Conservation (phyloP, 148 eudicot genomes). For the Spergularia marina region DNA sequence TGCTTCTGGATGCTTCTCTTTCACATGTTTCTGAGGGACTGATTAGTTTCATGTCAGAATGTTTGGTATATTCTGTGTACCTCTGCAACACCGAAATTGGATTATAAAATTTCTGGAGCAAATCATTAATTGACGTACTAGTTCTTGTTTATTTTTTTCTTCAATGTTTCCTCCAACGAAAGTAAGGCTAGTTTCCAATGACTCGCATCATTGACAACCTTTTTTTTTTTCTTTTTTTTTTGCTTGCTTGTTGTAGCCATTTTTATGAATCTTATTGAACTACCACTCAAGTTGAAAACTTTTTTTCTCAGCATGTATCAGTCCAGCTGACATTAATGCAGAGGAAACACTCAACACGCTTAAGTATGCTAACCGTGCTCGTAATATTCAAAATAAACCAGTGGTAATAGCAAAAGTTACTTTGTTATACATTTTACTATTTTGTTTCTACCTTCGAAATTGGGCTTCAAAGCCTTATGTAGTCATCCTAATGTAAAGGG, state of each 20-base stretch:
- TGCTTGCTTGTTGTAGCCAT: slow-evolving; percentile 1
- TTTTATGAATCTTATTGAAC: background rate
- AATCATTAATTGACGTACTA: background rate
- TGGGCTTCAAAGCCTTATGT: background rate
- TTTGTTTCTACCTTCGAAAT: background rate
- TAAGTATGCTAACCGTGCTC: slow-evolving; percentile 98
- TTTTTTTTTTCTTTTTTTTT: background rate
- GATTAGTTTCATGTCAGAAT: background rate
- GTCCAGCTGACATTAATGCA: slow-evolving; percentile 98
- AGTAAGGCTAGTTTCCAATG: background rate
- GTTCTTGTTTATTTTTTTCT: background rate
- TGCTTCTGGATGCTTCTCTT: slow-evolving; percentile 1
- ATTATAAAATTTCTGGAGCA: background rate
- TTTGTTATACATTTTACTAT: slow-evolving; percentile 9
- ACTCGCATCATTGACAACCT: background rate
- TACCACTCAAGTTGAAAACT: slow-evolving; percentile 9
- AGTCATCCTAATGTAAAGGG: slow-evolving; percentile 5
- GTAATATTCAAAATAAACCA: slow-evolving; percentile 95
- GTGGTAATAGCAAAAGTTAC: slow-evolving; percentile 54
- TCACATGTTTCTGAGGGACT: background rate
- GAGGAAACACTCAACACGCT: slow-evolving; percentile 99
- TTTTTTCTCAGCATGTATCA: slow-evolving; percentile 80
- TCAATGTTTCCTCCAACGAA: background rate
- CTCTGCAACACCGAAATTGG: background rate
- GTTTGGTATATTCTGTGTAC: background rate